A percentile compares a stretch with the other conserved stretches of the same genome.
phyloP scores from a whole-genome alignment of 1,139 yeast genomes.

The Eremothecium gossypii region DNA sequence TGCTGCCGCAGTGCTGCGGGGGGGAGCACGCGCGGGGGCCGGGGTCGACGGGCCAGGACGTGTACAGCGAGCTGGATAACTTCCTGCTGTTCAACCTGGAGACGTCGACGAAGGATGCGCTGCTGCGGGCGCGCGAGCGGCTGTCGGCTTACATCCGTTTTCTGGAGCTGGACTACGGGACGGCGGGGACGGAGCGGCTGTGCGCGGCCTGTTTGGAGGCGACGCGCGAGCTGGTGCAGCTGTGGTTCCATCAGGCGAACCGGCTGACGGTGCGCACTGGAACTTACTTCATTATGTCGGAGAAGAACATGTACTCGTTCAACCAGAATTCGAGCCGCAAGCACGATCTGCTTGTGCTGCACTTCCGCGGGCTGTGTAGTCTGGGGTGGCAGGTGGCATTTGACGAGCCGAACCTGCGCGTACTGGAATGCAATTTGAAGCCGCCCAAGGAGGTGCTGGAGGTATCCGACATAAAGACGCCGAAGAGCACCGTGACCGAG shows the following conservation, averaged over 20 bases:
- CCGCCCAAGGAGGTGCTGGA: neutral
- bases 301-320: neutral
- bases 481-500: neutral
- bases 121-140: neutral
- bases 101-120: neutral
- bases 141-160: too few relatives aligned
- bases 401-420: slow-evolving; percentile 27
- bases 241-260: slow-evolving; percentile 23
- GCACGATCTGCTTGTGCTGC: neutral
- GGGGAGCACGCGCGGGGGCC: neutral
- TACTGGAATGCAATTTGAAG: slow-evolving; percentile 17
- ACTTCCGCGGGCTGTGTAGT: neutral
- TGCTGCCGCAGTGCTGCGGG: neutral
- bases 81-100: too few relatives aligned
- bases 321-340: neutral
- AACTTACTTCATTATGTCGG: neutral
- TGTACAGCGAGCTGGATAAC: neutral
- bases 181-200: too few relatives aligned
- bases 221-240: slow-evolving; percentile 11
- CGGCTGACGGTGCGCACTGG: slow-evolving; percentile 1
- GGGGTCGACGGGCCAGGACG: neutral
- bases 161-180: too few relatives aligned
- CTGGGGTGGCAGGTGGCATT: slow-evolving; percentile 27
- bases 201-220: too few relatives aligned
- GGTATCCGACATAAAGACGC: neutral